Evolutionary conservation across 257 asterid genomes (phyloP), one percentile per base, ranked within the genome.

Genomic region (Nicotiana undulata): DNA sequence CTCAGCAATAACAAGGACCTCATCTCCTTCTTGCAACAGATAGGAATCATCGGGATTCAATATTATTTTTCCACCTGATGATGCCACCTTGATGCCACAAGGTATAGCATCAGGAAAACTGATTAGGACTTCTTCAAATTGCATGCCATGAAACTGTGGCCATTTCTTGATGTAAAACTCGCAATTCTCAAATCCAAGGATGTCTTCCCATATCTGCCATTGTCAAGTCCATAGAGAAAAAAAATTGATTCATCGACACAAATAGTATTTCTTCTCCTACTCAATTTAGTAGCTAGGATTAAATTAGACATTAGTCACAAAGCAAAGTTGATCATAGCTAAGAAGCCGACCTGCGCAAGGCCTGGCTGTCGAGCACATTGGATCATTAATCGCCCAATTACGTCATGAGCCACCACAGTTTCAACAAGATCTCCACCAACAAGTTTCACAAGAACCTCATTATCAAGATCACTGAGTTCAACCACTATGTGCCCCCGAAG

Each of bases 301-400:
- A 24, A 72, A 49, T 72, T 72, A 46, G 26, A 16, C 40, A 72
- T 46, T 13, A 72, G 40, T 72, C 40, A 4, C 24, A 17, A 49
- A 46, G 26, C 78, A 72, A 49, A 72, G 37, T 22, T 49, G 78
- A 72, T 29, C 77, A 46, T 7, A 59, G 72, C 77, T 44, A 79
- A 61, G 75, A 87, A 40, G 85, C 79, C 86, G 87, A 93, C 98
- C 97, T 92, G 97, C n/a, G 97, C 98, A 79, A 93, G 97, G 76
- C 98, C 98, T 72, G 98, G 98, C 81, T 93, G 98, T 29, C 97
- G 91, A 84, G 98, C 98, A 88, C 98, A 93, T 80, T 93, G 98
- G 80, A 93, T 93, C 98, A 93, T 93, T 85, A 93, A 86, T 80
- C 98, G 89, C 81, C 98, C 98, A 81, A 92, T 93, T 68, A 92